phyloP scores from a whole-genome alignment of 2,329 filamentous ascomycete species.

The Fusarium luffae region DNA sequence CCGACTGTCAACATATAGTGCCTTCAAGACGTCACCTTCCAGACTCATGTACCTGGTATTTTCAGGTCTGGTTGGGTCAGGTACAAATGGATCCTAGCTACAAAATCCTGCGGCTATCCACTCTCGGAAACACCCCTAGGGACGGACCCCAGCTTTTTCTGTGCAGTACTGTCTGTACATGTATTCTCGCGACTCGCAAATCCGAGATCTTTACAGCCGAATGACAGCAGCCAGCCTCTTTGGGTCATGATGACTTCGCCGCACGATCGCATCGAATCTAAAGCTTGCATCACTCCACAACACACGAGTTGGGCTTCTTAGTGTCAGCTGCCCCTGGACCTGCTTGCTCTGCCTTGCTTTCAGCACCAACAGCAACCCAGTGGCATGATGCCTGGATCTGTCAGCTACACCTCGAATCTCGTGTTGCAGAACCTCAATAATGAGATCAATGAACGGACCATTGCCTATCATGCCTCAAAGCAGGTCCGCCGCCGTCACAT shows the following conservation, averaged over 20 bases:
- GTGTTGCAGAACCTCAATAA: constrained; percentile 23
- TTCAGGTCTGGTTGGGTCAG: not conserved
- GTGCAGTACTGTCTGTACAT: not conserved
- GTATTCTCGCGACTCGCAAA: constrained; percentile 3
- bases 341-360: constrained; percentile 21
- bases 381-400: constrained; percentile 20
- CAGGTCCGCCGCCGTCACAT: constrained; percentile 26
- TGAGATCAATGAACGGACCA: constrained; percentile 11
- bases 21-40: constrained; percentile 33
- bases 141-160: constrained; percentile 30
- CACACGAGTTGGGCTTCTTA: constrained; percentile 8
- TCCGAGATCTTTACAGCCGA: constrained; percentile 16
- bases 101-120: constrained; percentile 23
- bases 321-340: constrained; percentile 30
- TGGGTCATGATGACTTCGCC: constrained; percentile 22
- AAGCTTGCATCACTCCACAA: constrained; percentile 1
- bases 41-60: constrained; percentile 25
- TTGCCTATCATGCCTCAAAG: constrained; percentile 28
- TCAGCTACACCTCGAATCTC: constrained; percentile 28
- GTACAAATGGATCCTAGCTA: constrained; percentile 15
- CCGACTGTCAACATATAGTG: not conserved
- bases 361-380: constrained; percentile 10
- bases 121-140: constrained; percentile 22
- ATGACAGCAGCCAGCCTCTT: constrained; percentile 6
- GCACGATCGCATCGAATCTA: constrained; percentile 19